phyloP scores from a whole-genome alignment of 495 filamentous ascomycete genomes.

The Penicillium chermesinum region DNA sequence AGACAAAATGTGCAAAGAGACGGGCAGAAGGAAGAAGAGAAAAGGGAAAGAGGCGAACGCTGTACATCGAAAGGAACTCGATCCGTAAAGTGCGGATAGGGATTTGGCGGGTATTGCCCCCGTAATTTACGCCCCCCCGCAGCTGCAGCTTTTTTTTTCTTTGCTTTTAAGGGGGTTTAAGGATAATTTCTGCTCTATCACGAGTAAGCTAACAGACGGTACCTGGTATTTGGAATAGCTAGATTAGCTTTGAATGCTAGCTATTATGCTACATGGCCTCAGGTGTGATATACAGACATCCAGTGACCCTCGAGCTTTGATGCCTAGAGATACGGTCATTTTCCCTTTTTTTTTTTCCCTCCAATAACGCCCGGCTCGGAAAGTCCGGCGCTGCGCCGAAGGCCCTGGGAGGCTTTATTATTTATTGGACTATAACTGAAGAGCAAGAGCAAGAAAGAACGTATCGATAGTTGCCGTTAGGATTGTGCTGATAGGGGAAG shows the following conservation, averaged over 20 bases:
- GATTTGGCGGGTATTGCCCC: slow-evolving; percentile 9
- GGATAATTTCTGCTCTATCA: too few relatives aligned
- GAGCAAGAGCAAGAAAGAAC: not conserved
- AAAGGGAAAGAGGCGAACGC: not conserved
- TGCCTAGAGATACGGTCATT: not conserved
- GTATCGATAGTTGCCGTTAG: not conserved
- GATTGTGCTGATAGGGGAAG: not conserved
- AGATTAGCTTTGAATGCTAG: too few relatives aligned
- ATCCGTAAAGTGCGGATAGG: slow-evolving; percentile 4
- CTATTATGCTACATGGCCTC: too few relatives aligned
- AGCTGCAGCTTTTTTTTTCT: not conserved
- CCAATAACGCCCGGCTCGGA: too few relatives aligned
- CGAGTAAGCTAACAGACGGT: too few relatives aligned
- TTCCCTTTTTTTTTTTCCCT: too few relatives aligned
- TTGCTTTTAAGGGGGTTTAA: not conserved
- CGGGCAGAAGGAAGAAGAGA: slow-evolving; percentile 14
- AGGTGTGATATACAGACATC: too few relatives aligned
- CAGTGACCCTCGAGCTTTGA: not conserved
- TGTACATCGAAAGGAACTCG: slow-evolving; percentile 4
- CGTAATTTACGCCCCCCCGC: slow-evolving; percentile 5
- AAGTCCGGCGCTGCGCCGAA: slow-evolving; percentile 11
- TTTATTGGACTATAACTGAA: not conserved
- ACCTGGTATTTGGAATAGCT: too few relatives aligned
- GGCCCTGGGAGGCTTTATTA: too few relatives aligned
- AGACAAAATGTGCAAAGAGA: not conserved